Evolutionary conservation across 2,329 filamentous ascomycete genomes (phyloP).

Genomic region (Colletotrichum sp.): DNA sequence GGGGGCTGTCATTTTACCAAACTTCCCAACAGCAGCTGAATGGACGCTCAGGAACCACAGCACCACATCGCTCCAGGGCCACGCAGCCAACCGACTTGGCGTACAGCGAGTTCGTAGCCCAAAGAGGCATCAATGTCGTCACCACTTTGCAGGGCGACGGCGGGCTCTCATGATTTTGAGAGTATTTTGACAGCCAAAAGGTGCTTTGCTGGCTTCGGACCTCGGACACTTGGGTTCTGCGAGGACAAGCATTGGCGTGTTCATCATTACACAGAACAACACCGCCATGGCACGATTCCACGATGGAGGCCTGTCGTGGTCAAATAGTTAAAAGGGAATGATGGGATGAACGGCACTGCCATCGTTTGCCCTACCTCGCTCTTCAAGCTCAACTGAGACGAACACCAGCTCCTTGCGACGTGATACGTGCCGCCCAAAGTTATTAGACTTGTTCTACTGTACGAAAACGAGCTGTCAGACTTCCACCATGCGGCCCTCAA

Average conservation of each 20-base stretch:
- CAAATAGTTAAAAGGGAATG: background rate
- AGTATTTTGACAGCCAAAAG: background rate
- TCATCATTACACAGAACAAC: conserved; percentile 9
- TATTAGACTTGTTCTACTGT: conserved; percentile 1
- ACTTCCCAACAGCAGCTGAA: background rate
- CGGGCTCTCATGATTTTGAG: background rate
- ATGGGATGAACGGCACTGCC: background rate
- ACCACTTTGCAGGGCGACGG: background rate
- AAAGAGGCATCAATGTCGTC: conserved; percentile 20
- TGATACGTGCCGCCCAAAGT: background rate
- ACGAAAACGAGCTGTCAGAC: background rate
- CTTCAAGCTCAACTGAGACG: background rate
- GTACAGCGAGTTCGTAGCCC: conserved; percentile 4
- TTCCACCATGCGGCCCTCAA: conserved; percentile 3
- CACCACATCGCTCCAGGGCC: background rate
- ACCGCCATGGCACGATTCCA: background rate
- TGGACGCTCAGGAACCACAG: background rate
- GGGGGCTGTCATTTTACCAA: background rate
- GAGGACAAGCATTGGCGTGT: conserved; percentile 16
- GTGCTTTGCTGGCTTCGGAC: background rate
- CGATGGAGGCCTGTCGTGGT: background rate
- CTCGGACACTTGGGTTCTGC: conserved; percentile 17
- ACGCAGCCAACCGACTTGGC: conserved; percentile 8
- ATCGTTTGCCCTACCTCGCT: background rate
- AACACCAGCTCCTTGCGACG: background rate